Conservation (phyloP, 352 stramenopile genomes). For the Phytophthora citrophthora region DNA sequence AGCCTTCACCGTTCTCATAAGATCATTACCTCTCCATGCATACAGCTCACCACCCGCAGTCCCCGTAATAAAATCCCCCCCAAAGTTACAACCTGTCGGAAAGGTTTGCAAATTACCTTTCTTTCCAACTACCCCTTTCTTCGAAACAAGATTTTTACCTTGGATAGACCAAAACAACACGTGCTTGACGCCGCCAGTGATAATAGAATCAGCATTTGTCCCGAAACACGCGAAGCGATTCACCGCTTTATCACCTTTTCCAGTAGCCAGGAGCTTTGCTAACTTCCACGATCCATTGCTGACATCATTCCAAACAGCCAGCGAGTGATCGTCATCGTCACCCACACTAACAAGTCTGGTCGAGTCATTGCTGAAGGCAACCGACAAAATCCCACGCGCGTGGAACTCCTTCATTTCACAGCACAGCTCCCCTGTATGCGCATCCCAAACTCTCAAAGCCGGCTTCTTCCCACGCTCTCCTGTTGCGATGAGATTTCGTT, state of each 20-base stretch:
- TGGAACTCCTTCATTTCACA: conserved; percentile 74
- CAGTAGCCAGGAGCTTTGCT: conserved; percentile 45
- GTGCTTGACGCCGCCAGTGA: conserved; percentile 75
- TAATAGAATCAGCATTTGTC: conserved; percentile 34
- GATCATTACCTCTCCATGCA: conserved; percentile 59
- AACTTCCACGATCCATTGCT: conserved; percentile 76
- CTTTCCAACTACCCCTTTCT: conserved; percentile 70
- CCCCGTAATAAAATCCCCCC: conserved; percentile 56
- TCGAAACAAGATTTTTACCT: conserved; percentile 57
- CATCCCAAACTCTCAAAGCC: conserved; percentile 84
- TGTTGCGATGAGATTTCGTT: conserved; percentile 82
- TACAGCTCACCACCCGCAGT: conserved; percentile 64
- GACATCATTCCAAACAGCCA: conserved; percentile 78
- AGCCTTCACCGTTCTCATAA: conserved; percentile 62
- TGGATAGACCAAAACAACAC: conserved; percentile 73
- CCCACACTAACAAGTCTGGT: conserved; percentile 74
- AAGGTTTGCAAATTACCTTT: conserved; percentile 61
- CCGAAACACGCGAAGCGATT: conserved; percentile 67
- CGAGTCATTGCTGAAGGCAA: conserved; percentile 70
- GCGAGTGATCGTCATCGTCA: conserved; percentile 83
- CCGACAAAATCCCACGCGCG: conserved; percentile 66
- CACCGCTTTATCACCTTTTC: conserved; percentile 61
- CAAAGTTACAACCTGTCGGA: conserved; percentile 52
- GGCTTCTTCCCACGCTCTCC: conserved; percentile 85
- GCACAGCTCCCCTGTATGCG: conserved; percentile 70